These are phyloP conservation scores for Rhynchosporium graminicola DNA, from an alignment of 2,329 filamentous ascomycete genomes.

Conservation along the genomic window DNA sequence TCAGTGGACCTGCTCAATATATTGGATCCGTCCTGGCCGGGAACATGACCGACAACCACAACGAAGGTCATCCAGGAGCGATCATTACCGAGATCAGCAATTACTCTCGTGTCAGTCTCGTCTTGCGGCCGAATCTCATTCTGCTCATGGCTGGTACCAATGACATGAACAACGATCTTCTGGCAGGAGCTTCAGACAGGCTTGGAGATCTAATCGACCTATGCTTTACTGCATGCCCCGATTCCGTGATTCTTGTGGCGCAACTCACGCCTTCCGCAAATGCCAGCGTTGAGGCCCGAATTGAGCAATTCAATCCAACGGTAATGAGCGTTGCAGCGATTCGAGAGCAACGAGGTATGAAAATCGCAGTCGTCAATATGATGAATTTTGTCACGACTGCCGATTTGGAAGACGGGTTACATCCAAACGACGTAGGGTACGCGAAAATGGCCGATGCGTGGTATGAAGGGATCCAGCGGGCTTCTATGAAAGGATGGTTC, in stretches of 20 bases:
- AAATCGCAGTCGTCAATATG: conserved; percentile 27
- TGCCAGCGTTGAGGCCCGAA: background rate
- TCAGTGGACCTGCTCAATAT: conserved; percentile 31
- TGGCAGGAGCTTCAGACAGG: conserved; percentile 40
- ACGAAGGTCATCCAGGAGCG: conserved; percentile 41
- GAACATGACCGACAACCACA: conserved; percentile 40
- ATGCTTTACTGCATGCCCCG: conserved; percentile 38
- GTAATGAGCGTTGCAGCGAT: conserved; percentile 22
- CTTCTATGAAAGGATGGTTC: conserved; percentile 21
- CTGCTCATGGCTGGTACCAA: conserved; percentile 42
- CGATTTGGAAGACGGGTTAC: conserved; percentile 19
- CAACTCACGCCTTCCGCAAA: conserved; percentile 37
- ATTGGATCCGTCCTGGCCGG: conserved; percentile 40
- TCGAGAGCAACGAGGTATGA: conserved; percentile 14
- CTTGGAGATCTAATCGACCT: conserved; percentile 41
- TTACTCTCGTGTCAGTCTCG: conserved; percentile 26
- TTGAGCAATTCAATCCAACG: conserved; percentile 21
- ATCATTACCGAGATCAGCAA: conserved; percentile 39
- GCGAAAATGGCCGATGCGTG: conserved; percentile 22
- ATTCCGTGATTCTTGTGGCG: conserved; percentile 43
- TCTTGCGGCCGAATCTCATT: conserved; percentile 39
- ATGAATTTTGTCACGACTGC: conserved; percentile 6
- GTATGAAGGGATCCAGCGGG: conserved; percentile 20
- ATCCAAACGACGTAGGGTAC: conserved; percentile 26
- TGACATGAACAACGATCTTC: conserved; percentile 36